Base-by-base conservation (phyloP, 495 filamentous ascomycete genomes). In the Lindgomyces ingoldianus region DNA sequence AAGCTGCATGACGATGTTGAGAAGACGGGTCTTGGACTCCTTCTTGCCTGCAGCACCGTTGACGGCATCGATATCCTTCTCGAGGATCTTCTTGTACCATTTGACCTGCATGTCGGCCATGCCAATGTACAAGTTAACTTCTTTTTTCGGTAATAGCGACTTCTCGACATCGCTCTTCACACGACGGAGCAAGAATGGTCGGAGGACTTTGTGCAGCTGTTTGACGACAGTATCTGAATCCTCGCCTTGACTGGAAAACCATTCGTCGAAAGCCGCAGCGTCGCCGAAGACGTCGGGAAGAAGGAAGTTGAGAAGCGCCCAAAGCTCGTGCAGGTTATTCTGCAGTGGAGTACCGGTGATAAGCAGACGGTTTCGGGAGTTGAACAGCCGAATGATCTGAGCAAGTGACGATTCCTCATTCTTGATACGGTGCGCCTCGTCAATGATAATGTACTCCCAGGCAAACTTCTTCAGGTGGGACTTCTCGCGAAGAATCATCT, bases 361-460 rank as follows among this genome's bases (percentile, higher is more conserved):
- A 57, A 99, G 79, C 29, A 99, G 82, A 22, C 95, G 88, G 72
- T 98, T 98, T 67, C 95, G 83, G 8, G 95, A 99, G 77, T 93
- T 92, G 81, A 99, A 98, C 27, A 98, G 78, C 60, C 95, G 91
- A 64, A 99, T 96, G 58, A 98, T 95, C 69, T 99, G 94, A 1
- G 95, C 91, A 3, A 99, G 81, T 1, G 95, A 95, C 0, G 95
- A 99, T 74, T 96, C 91, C 74, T 99, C 95, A 75, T 99, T 99
- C 78, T 99, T 99, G 80, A 99, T 98, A 21, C 95, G 91, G 74
- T 99, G 95, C 3, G 95, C 95, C 73, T 99, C 95, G 71, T 99
- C 95, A 57, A 99, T 96, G 74, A 99, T 96, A 76, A 99, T 98
- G 74, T 99, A 99, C 74, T 99, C 94, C 95, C 95, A 99, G 0